A percentile compares a stretch with the other conserved stretches of the same genome.
Evolutionary conservation across 208 protist species (phyloP).

Genomic region (Naegleria lovaniensis): DNA sequence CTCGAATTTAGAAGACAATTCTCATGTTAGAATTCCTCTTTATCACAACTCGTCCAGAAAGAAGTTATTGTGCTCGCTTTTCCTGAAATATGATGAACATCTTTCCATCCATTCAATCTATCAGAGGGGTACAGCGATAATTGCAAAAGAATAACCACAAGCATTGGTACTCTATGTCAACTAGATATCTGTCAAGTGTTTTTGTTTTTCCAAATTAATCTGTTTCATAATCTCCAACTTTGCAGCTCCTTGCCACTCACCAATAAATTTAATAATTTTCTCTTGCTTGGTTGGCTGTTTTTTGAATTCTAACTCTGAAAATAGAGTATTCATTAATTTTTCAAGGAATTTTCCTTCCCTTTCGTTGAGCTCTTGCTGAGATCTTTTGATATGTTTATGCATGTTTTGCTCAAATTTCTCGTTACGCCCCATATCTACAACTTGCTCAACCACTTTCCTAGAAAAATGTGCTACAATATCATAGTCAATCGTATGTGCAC

Average conservation of each 20-base stretch:
- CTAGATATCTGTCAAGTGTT: background rate
- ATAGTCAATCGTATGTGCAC: background rate
- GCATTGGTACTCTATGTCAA: no score
- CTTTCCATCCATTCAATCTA: slow-evolving; percentile 11
- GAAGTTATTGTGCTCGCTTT: background rate
- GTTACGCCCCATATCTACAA: background rate
- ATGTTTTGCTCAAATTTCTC: background rate
- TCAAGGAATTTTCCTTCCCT: background rate
- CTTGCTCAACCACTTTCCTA: background rate
- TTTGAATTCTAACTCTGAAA: background rate
- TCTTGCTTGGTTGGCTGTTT: background rate
- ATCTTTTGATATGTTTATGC: background rate
- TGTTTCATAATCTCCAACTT: background rate
- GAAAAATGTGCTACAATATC: background rate
- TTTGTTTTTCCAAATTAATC: background rate
- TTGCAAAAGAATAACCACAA: background rate
- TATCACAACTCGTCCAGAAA: background rate
- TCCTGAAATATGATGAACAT: background rate
- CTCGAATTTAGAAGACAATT: background rate
- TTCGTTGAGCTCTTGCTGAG: background rate
- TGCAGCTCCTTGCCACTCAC: background rate
- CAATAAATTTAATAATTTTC: background rate
- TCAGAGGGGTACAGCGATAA: background rate
- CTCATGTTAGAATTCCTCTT: background rate
- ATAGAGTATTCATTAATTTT: background rate